Conservation (phyloP, 176 grass and related monocot species). For the Poa pratensis region DNA sequence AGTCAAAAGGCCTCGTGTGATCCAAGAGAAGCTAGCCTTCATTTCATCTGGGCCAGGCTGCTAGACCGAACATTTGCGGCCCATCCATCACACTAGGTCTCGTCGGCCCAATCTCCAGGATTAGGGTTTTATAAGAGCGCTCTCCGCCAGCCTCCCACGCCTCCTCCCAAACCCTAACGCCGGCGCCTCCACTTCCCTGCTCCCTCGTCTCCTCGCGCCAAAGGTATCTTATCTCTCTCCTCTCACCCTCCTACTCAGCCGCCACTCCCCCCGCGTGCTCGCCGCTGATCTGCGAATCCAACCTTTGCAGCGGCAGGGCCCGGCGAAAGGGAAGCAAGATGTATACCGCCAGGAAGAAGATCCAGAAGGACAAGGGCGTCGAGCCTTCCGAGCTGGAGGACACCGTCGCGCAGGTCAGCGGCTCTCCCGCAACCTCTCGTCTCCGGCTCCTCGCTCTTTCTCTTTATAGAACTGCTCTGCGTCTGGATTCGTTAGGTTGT, state of each 20-base stretch:
- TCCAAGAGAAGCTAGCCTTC: too few species aligned
- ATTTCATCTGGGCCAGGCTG: neutral
- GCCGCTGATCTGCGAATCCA: conserved; percentile 26
- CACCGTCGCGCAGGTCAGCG: conserved; percentile 79
- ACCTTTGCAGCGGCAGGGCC: conserved; percentile 27
- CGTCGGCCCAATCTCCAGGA: neutral
- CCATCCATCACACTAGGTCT: too few species aligned
- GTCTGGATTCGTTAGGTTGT: neutral
- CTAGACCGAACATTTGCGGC: neutral
- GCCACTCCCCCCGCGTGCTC: neutral
- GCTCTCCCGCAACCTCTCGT: neutral
- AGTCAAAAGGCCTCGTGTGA: neutral
- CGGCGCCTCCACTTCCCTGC: conserved; percentile 51
- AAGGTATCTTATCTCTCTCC: conserved; percentile 39
- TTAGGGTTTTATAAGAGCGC: conserved; percentile 53
- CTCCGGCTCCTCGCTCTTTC: neutral
- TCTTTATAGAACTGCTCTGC: neutral
- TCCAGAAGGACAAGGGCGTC: conserved; percentile 95
- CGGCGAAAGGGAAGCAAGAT: conserved; percentile 61
- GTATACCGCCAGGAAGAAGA: conserved; percentile 96
- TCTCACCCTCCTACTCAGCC: neutral
- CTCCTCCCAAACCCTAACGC: conserved; percentile 47
- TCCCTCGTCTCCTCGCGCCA: conserved; percentile 31
- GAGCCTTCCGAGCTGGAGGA: conserved; percentile 93
- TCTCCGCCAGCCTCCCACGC: neutral